These are phyloP conservation scores for Cerrena zonata DNA, from an alignment of 1,284 basidiomycete species.

Conservation along the genomic window DNA sequence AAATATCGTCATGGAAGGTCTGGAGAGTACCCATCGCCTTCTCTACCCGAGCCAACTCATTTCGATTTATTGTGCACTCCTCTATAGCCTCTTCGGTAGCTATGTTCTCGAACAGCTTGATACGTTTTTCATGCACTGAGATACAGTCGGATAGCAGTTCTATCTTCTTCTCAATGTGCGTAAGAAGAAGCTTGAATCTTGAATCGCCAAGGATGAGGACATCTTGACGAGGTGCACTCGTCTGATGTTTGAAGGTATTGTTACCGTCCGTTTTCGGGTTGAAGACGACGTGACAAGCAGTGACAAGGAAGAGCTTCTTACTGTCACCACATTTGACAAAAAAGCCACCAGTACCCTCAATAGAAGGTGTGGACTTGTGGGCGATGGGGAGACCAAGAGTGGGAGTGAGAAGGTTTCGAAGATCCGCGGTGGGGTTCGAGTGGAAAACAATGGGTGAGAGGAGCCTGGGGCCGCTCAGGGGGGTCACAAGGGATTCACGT, in stretches of 20 bases:
- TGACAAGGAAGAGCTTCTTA: not conserved
- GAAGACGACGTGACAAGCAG: not conserved
- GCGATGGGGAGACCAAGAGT: constrained; percentile 1
- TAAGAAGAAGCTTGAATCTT: not conserved
- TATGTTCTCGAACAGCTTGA: not conserved
- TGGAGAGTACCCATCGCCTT: not conserved
- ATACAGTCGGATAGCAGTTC: not conserved
- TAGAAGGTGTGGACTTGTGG: not conserved
- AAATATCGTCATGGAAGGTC: not conserved
- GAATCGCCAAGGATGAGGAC: not conserved
- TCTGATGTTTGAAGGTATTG: not conserved
- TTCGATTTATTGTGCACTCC: not conserved
- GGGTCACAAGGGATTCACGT: not conserved
- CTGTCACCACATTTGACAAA: not conserved
- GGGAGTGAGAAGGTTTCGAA: not conserved
- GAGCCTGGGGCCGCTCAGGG: not conserved
- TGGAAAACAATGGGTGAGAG: not conserved
- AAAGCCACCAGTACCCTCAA: not conserved
- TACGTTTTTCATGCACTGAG: not conserved
- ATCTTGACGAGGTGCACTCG: not conserved
- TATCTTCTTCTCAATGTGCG: not conserved
- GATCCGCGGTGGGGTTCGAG: not conserved
- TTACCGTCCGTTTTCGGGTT: not conserved
- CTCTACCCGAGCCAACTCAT: constrained; percentile 1
- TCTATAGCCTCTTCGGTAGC: not conserved